Conservation (phyloP, 345 rosid species). For the Combretum micranthum region DNA sequence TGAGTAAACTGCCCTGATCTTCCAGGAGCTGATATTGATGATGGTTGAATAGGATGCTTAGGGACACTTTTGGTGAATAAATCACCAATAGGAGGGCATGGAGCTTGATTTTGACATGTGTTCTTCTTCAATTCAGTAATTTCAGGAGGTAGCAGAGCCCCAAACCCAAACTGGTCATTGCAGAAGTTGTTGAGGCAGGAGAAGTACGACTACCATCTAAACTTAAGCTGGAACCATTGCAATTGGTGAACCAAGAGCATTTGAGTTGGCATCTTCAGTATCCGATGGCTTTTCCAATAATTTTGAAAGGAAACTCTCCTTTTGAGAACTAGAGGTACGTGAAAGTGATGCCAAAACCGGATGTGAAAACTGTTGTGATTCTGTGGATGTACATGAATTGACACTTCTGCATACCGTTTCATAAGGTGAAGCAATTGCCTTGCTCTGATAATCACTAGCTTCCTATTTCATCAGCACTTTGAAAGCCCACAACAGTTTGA, state of each 20-base stretch:
- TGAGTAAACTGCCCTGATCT: conserved; percentile 14
- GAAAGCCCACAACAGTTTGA: conserved; percentile 30
- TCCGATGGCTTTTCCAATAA: conserved; percentile 28
- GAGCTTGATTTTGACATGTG: conserved; percentile 15
- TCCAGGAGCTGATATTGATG: conserved; percentile 30
- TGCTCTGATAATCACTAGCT: conserved; percentile 15
- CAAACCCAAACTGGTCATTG: conserved; percentile 51
- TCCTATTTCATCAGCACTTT: conserved; percentile 21
- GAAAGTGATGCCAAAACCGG: conserved; percentile 10
- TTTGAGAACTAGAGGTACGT: conserved; percentile 13
- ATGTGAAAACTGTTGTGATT: conserved; percentile 18
- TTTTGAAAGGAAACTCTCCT: conserved; percentile 23
- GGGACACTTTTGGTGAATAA: conserved; percentile 10
- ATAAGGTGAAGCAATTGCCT: conserved; percentile 7
- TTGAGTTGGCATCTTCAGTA: conserved; percentile 14
- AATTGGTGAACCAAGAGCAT: conserved; percentile 20
- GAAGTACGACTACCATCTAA: conserved; percentile 29
- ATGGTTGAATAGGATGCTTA: conserved; percentile 24
- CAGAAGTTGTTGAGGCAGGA: conserved; percentile 39
- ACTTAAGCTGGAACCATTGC: conserved; percentile 38
- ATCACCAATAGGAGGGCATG: conserved; percentile 17
- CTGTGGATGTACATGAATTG: conserved; percentile 16
- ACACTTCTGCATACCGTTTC: conserved; percentile 15
- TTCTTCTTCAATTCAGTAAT: conserved; percentile 18
- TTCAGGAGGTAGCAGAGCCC: conserved; percentile 30